Evolutionary conservation across 257 asterid species (phyloP).

Genomic region (Petunia secreta): DNA sequence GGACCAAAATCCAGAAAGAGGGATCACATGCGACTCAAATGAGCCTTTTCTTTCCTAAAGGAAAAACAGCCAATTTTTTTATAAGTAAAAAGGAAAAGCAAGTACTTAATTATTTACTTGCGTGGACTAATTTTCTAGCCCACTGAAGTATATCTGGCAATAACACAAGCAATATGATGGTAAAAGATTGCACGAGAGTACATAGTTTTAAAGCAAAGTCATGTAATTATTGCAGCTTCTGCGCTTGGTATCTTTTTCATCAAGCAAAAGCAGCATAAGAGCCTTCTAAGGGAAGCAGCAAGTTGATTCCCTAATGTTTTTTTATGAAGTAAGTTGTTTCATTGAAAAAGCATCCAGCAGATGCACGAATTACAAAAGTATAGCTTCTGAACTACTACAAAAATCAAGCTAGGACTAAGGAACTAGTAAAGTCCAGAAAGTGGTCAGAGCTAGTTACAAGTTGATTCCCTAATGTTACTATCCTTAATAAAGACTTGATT

Average conservation of each 20-base stretch:
- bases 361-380: too few relatives aligned
- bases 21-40: not conserved
- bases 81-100: not conserved
- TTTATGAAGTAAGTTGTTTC: too few relatives aligned
- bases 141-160: not conserved
- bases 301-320: not conserved
- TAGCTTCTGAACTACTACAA: too few relatives aligned
- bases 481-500: not conserved
- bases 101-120: not conserved
- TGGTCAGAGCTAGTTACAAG: not conserved
- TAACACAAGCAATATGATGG: not conserved
- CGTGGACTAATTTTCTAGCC: not conserved
- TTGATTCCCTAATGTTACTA: not conserved
- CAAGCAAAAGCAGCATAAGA: not conserved
- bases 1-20: not conserved
- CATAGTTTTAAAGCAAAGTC: not conserved
- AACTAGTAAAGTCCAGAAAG: too few relatives aligned
- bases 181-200: not conserved
- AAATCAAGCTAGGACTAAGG: too few relatives aligned
- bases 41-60: not conserved
- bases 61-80: not conserved
- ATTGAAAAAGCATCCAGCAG: too few relatives aligned
- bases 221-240: not conserved
- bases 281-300: not conserved
- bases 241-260: not conserved